A percentile compares a stretch with the other conserved stretches of the same genome.
These are phyloP conservation scores for Echeveria elegans DNA, from an alignment of 164 flowering plant species.

Conservation along the genomic window DNA sequence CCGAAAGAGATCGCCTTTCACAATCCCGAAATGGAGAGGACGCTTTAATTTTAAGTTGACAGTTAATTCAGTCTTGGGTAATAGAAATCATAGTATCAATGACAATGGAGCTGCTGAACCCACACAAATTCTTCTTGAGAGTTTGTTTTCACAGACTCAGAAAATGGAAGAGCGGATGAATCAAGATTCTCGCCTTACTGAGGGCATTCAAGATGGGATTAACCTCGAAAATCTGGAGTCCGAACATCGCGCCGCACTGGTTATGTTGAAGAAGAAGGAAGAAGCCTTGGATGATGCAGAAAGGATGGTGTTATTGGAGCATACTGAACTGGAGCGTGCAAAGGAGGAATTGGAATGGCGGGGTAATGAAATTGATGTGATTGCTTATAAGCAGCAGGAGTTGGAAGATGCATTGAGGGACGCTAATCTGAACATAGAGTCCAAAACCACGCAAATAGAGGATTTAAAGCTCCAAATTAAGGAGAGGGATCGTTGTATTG, in stretches of 20 bases:
- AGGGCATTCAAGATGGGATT: constrained; percentile 24
- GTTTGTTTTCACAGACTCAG: constrained; percentile 70
- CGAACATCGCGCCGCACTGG: constrained; percentile 62
- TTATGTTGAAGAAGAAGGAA: constrained; percentile 62
- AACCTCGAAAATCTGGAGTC: constrained; percentile 51
- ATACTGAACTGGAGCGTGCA: constrained; percentile 36
- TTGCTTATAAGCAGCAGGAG: constrained; percentile 35
- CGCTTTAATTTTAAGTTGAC: constrained; percentile 12
- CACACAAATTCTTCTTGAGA: constrained; percentile 66
- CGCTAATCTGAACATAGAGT: constrained; percentile 44
- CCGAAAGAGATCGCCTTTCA: constrained; percentile 16
- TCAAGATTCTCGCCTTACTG: constrained; percentile 24
- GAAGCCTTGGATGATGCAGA: constrained; percentile 66
- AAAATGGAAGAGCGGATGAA: constrained; percentile 62
- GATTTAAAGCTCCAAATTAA: constrained; percentile 48
- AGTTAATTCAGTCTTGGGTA: constrained; percentile 32
- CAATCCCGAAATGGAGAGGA: constrained; percentile 13
- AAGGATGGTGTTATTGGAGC: constrained; percentile 39
- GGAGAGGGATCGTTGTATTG: constrained; percentile 42
- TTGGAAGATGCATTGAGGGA: constrained; percentile 57
- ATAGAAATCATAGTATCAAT: constrained; percentile 27
- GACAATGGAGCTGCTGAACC: constrained; percentile 59
- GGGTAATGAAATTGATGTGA: constrained; percentile 44
- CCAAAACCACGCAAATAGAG: constrained; percentile 59
- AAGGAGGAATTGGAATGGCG: constrained; percentile 46